phyloP scores from a whole-genome alignment of 2,329 filamentous ascomycete species.

The Arthrobotrys pseudoclavata region DNA sequence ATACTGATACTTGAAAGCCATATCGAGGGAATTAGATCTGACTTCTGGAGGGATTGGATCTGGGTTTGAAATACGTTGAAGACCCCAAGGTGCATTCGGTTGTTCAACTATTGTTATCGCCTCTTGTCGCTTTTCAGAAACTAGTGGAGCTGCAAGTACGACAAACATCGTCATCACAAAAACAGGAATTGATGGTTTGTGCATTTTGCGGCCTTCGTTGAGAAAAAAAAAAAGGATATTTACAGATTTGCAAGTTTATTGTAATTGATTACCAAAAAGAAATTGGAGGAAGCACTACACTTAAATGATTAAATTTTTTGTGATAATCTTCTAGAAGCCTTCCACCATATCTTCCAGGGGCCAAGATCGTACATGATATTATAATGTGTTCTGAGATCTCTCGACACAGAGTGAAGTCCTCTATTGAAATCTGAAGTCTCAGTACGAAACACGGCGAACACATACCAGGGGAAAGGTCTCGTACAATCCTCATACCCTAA shows the following conservation, averaged over 20 bases:
- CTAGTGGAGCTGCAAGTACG: background rate
- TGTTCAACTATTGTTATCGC: background rate
- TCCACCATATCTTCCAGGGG: background rate
- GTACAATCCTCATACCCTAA: background rate
- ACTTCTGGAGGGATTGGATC: background rate
- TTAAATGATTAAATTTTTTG: background rate
- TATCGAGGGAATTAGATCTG: background rate
- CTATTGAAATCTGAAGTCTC: background rate
- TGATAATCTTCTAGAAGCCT: background rate
- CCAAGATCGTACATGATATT: background rate
- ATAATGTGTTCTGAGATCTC: too few relatives aligned
- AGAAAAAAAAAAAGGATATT: too few relatives aligned
- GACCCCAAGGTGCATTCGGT: conserved; percentile 11
- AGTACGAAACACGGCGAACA: conserved; percentile 1
- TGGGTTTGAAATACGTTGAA: conserved; percentile 25
- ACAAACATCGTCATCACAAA: background rate
- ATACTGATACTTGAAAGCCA: conserved; percentile 25
- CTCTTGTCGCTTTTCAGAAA: background rate
- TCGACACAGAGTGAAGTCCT: background rate
- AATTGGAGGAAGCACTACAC: background rate
- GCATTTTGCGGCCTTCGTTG: background rate
- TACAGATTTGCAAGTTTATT: too few relatives aligned
- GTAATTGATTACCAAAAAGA: too few relatives aligned
- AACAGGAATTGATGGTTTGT: background rate
- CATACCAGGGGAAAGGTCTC: background rate